Percentiles rank a stretch among this genome's conserved stretches.
Evolutionary conservation across 2,329 filamentous ascomycete species (phyloP).

Genomic region (Penicillium sp.): DNA sequence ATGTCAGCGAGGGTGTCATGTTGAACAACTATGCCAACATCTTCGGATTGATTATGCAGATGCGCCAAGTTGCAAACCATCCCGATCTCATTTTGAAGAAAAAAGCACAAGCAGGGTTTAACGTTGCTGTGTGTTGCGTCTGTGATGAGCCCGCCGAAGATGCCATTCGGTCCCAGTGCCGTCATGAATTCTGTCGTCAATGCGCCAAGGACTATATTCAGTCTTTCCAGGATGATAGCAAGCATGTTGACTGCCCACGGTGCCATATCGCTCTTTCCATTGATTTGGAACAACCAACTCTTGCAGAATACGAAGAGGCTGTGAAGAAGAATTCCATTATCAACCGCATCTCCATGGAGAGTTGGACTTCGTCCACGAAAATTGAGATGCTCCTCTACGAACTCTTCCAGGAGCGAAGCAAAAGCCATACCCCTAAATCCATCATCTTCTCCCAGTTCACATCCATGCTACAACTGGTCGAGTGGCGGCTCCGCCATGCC

Average conservation of each 20-base stretch:
- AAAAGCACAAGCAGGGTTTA: slow-evolving; percentile 74
- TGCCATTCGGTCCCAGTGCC: slow-evolving; percentile 81
- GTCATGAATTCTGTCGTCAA: slow-evolving; percentile 80
- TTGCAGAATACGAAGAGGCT: slow-evolving; percentile 76
- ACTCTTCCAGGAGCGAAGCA: slow-evolving; percentile 79
- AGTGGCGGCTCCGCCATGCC: slow-evolving; percentile 92
- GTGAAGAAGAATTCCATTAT: slow-evolving; percentile 96
- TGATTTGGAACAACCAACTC: slow-evolving; percentile 88
- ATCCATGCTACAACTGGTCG: slow-evolving; percentile 90
- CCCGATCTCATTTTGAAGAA: slow-evolving; percentile 90
- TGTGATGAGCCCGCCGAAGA: slow-evolving; percentile 96
- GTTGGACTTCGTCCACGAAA: slow-evolving; percentile 97
- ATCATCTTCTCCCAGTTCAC: slow-evolving; percentile 98
- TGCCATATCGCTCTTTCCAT: slow-evolving; percentile 86
- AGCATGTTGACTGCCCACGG: slow-evolving; percentile 61
- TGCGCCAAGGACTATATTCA: slow-evolving; percentile 73
- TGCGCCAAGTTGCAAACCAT: slow-evolving; percentile 95
- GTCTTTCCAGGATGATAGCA: slow-evolving; percentile 57
- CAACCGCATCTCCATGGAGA: slow-evolving; percentile 96
- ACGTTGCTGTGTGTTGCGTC: slow-evolving; percentile 82
- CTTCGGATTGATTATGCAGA: slow-evolving; percentile 97
- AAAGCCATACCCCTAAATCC: slow-evolving; percentile 88
- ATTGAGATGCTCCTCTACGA: slow-evolving; percentile 95
- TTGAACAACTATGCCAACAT: slow-evolving; percentile 98
- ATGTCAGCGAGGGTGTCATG: slow-evolving; percentile 85